Conservation (phyloP, 2,329 filamentous ascomycete species). For the Aspergillus sp. region DNA sequence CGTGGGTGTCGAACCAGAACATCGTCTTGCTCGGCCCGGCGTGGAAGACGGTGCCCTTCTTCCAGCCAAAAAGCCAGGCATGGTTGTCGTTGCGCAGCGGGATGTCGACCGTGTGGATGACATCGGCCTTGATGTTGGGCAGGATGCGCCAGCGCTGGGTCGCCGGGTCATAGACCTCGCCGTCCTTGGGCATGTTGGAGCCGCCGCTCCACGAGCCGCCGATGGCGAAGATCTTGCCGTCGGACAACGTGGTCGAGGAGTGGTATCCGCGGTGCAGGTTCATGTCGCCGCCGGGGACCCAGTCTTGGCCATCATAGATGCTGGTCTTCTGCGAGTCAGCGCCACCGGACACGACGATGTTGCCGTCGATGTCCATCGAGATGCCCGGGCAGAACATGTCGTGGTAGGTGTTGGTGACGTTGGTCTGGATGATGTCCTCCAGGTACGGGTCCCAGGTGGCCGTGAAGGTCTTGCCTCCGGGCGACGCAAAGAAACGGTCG, state of each 20-base stretch:
- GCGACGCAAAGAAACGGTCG: constrained; percentile 9
- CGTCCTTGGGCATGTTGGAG: constrained; percentile 46
- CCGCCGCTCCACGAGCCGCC: constrained; percentile 55
- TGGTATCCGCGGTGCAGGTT: constrained; percentile 50
- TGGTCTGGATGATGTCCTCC: constrained; percentile 4
- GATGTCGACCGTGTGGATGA: background rate
- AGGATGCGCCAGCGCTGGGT: background rate
- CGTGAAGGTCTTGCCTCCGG: constrained; percentile 13
- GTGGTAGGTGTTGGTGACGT: constrained; percentile 18
- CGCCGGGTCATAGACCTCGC: constrained; percentile 49
- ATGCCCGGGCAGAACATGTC: constrained; percentile 28
- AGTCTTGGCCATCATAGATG: constrained; percentile 42
- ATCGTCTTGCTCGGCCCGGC: background rate
- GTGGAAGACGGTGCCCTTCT: constrained; percentile 4
- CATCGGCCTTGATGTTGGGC: constrained; percentile 39
- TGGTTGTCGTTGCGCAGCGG: constrained; percentile 6
- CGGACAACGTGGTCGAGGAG: constrained; percentile 44
- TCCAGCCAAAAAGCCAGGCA: constrained; percentile 13
- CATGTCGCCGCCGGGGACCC: constrained; percentile 41
- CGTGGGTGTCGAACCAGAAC: background rate
- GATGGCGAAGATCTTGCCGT: constrained; percentile 55
- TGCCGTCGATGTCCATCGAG: constrained; percentile 9
- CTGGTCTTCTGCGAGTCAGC: constrained; percentile 46
- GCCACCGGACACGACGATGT: constrained; percentile 52
- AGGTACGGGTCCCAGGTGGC: constrained; percentile 7